Percentiles rank a stretch among this genome's conserved stretches.
Evolutionary conservation across 2,329 filamentous ascomycete genomes (phyloP).

Genomic region (Diplodia corticola): DNA sequence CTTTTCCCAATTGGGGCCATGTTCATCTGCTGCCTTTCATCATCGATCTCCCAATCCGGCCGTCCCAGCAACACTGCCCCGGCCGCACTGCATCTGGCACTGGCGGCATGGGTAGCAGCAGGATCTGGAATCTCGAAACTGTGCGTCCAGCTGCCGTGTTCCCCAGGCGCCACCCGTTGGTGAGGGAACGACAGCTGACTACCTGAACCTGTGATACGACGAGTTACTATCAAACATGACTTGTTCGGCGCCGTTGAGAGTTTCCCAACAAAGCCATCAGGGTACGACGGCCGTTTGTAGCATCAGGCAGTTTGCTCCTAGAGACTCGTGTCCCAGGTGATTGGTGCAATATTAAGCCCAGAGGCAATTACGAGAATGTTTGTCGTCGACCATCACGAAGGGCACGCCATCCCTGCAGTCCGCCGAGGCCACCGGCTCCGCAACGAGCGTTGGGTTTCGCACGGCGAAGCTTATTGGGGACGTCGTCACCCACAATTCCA

Average conservation of each 20-base stretch:
- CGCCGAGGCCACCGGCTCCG: background rate
- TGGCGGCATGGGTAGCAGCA: conserved; percentile 17
- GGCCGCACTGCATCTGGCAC: conserved; percentile 7
- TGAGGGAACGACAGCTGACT: conserved; percentile 20
- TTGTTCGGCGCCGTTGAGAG: conserved; percentile 11
- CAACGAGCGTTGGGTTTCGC: background rate
- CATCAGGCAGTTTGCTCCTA: conserved; percentile 11
- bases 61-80: background rate
- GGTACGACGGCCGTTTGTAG: background rate
- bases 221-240: conserved; percentile 11
- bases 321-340: conserved; percentile 11
- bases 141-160: conserved; percentile 5
- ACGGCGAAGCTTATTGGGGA: conserved; percentile 7
- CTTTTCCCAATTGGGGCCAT: background rate
- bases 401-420: conserved; percentile 5
- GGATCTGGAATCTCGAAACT: conserved; percentile 20
- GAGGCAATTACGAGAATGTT: conserved; percentile 20
- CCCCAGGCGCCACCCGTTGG: conserved; percentile 7
- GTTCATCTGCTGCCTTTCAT: conserved; percentile 15
- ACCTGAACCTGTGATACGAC: background rate
- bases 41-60: conserved; percentile 10
- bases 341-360: conserved; percentile 17
- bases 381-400: conserved; percentile 9
- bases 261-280: conserved; percentile 6
- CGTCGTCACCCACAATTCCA: conserved; percentile 2